Evolutionary conservation across 345 rosid genomes (phyloP).

Genomic region (Microthlaspi erraticum): DNA sequence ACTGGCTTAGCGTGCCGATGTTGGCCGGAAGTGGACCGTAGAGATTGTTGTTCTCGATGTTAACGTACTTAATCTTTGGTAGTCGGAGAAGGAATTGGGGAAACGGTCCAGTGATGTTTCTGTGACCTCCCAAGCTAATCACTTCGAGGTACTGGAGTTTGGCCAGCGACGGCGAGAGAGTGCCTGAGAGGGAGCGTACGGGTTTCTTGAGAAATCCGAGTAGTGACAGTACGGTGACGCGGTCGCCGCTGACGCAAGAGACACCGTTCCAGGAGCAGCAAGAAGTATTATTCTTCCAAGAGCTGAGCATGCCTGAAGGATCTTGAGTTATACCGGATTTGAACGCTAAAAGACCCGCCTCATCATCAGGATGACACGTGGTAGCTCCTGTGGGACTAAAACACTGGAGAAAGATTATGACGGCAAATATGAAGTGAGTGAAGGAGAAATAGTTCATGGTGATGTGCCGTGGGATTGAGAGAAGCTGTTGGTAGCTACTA

Average conservation of each 20-base stretch:
- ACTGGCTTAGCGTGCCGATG: constrained; percentile 52
- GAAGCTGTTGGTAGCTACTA: constrained; percentile 1
- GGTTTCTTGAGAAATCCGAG: constrained; percentile 1
- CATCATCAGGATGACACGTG: constrained; percentile 68
- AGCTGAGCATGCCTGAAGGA: constrained; percentile 63
- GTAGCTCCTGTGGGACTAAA: constrained; percentile 46
- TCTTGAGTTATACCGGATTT: constrained; percentile 61
- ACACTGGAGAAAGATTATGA: constrained; percentile 19
- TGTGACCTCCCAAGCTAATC: constrained; percentile 4
- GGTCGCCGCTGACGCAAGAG: constrained; percentile 47
- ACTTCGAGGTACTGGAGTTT: constrained; percentile 52
- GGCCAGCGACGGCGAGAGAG: constrained; percentile 60
- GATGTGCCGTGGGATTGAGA: neutral
- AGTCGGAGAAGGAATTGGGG: constrained; percentile 56
- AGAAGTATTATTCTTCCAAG: constrained; percentile 63
- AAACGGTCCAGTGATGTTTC: constrained; percentile 60
- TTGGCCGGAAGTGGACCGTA: constrained; percentile 59
- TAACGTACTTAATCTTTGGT: constrained; percentile 54
- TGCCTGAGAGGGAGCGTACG: constrained; percentile 56
- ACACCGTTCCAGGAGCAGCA: constrained; percentile 69
- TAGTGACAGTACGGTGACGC: constrained; percentile 56
- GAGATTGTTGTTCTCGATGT: constrained; percentile 63
- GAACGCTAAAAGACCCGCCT: constrained; percentile 69
- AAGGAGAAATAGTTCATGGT: constrained; percentile 29
- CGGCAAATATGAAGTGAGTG: constrained; percentile 27